These are phyloP conservation scores for Eutrema heterophyllum DNA, from an alignment of 345 rosid genomes.

Conservation along the genomic window DNA sequence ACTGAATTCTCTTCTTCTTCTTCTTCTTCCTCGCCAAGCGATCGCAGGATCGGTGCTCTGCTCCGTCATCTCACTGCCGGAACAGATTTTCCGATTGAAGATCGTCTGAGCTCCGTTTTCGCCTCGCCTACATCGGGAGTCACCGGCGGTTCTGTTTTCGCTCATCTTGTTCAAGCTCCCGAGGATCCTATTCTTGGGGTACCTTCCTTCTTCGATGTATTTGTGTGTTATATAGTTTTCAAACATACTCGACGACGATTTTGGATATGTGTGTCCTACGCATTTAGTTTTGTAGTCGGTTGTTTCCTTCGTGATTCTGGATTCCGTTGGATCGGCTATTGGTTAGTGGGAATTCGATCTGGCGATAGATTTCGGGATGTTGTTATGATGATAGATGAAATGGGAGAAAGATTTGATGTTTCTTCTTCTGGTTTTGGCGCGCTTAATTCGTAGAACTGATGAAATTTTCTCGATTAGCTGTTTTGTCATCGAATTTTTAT, in stretches of 20 bases:
- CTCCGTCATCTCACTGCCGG: conserved; percentile 39
- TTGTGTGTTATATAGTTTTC: background rate
- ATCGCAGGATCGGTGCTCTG: conserved; percentile 48
- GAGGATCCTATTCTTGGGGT: conserved; percentile 95
- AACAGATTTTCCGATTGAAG: background rate
- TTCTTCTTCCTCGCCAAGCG: conserved; percentile 33
- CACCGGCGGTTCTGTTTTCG: conserved; percentile 60
- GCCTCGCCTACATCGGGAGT: conserved; percentile 41
- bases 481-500: background rate
- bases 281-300: background rate
- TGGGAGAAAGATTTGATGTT: background rate
- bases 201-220: background rate
- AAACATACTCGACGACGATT: background rate
- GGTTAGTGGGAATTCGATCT: background rate
- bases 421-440: background rate
- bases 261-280: background rate
- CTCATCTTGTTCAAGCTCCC: conserved; percentile 73
- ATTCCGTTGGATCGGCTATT: background rate
- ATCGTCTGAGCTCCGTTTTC: conserved; percentile 21
- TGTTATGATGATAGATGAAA: background rate
- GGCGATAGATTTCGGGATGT: background rate
- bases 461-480: background rate
- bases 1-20: conserved; percentile 13
- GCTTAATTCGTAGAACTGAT: background rate
- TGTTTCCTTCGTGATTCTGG: background rate